Conservation (phyloP, 1,284 basidiomycete species). For the Jaminaea rosea region DNA sequence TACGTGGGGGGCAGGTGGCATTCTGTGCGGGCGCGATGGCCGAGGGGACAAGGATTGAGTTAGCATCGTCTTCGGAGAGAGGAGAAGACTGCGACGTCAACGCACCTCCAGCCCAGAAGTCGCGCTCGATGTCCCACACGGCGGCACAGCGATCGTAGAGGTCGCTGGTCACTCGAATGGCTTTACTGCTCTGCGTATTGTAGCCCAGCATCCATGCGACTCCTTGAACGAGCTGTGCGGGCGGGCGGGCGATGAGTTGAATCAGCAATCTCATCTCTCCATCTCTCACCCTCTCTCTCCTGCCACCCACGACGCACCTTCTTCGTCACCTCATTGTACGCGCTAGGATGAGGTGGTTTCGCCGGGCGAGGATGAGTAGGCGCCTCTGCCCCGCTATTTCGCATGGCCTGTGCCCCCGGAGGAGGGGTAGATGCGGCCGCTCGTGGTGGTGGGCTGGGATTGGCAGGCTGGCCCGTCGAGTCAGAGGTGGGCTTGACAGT, state of each 20-base stretch:
- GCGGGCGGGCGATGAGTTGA: too few species aligned
- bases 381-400: neutral
- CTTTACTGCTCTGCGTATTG: conserved; percentile 51
- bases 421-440: neutral
- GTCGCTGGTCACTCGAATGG: conserved; percentile 53
- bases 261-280: too few species aligned
- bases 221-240: conserved; percentile 40
- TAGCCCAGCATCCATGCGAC: conserved; percentile 53
- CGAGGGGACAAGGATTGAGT: neutral
- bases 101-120: conserved; percentile 39
- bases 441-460: neutral
- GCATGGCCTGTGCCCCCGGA: neutral
- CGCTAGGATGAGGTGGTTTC: neutral
- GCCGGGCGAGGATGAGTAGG: neutral
- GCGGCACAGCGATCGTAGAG: conserved; percentile 54
- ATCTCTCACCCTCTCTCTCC: too few species aligned
- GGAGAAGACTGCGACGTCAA: neutral
- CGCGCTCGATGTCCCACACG: conserved; percentile 44
- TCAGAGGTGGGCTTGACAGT: too few species aligned
- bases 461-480: too few species aligned
- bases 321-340: neutral
- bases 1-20: conserved; percentile 85
- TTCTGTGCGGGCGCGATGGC: conserved; percentile 51
- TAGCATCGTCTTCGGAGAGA: neutral
- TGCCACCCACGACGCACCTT: too few species aligned